Percentiles rank a stretch among this genome's conserved stretches.
Conservation (phyloP, 2,329 filamentous ascomycete genomes). For the Elsinoe fawcettii region DNA sequence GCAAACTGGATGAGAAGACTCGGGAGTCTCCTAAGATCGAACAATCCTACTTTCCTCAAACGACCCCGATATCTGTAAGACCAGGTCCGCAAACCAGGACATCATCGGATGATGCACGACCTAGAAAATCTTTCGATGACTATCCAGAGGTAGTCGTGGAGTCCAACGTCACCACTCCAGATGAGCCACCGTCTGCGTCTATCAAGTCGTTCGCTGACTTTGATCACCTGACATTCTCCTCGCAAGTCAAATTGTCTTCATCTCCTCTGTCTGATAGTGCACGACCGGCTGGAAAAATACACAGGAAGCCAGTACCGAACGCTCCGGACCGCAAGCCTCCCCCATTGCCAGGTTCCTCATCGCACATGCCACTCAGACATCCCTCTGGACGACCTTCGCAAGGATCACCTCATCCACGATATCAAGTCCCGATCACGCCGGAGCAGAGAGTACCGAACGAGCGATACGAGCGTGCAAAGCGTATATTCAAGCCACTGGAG, state of each 20-base stretch:
- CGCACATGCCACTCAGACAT: constrained; percentile 14
- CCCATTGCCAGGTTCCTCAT: constrained; percentile 25
- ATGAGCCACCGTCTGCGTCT: constrained; percentile 15
- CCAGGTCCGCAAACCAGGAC: neutral
- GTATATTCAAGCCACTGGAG: constrained; percentile 67
- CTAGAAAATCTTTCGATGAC: neutral
- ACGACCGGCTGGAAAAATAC: constrained; percentile 11
- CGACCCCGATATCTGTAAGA: neutral
- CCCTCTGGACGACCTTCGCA: constrained; percentile 1
- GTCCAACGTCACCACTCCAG: constrained; percentile 3
- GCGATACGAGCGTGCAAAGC: constrained; percentile 39
- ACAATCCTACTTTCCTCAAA: neutral
- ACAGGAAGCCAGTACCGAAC: constrained; percentile 23
- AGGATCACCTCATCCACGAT: constrained; percentile 22
- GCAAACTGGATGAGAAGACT: constrained; percentile 16
- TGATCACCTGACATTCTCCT: constrained; percentile 14
- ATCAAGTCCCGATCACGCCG: constrained; percentile 25
- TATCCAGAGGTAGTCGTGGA: constrained; percentile 6
- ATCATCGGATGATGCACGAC: neutral
- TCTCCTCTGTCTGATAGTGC: constrained; percentile 8
- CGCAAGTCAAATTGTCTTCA: neutral
- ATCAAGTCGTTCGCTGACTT: constrained; percentile 16
- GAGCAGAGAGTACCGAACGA: constrained; percentile 21
- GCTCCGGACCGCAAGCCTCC: constrained; percentile 28
- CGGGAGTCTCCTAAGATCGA: constrained; percentile 7